Evolutionary conservation across 495 filamentous ascomycete genomes (phyloP), one percentile per base, ranked within the genome.

Genomic region (Cetradonia linearis): DNA sequence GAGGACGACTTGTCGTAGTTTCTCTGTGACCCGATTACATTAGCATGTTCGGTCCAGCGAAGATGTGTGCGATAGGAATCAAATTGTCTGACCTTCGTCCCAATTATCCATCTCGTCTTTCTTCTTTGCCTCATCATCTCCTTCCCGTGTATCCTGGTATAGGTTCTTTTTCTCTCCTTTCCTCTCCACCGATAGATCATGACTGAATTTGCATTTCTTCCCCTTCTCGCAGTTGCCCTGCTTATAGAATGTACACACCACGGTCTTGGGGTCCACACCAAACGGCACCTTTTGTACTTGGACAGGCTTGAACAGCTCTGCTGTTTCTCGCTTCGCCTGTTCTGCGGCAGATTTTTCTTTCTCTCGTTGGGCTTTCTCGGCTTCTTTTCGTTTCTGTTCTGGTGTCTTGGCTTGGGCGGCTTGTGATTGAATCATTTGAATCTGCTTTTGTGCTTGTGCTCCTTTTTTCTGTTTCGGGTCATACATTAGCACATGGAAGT

Each of bases 221-320:
- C 91, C 93, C 79, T 99, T 99, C 66, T 99, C 93, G 70, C 93
- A 99, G 66, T 87, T 84, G 6, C 94, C 94, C 73, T 94, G 92
- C 75, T 96, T 96, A 81, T 80, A 95, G 75, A 94, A 97, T 37
- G 89, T 79, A 70, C 93, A 99, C 28, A 99, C 73, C n/a, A 99
- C 88, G 1, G 91, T 97, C 80, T 97, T 99, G 7, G 93, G 93
- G 68, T 99, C 93, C 27, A 97, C 94, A 55, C 93, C 93, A 68
- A 97, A 96, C 20, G 93, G 87, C 28, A 97, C 90, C 72, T 96
- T 99, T 70, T 99, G 93, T 9, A 87, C 82, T 73, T 96, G 90
- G 10, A 93, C 86, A 5, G 93, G 92, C 74, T 93, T 96, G 79
- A 94, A 94, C 44, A 99, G 78, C 11, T 97, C 89, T 10, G 81